These are phyloP conservation scores for Murraya paniculata DNA, from an alignment of 345 rosid species.

Conservation along the genomic window DNA sequence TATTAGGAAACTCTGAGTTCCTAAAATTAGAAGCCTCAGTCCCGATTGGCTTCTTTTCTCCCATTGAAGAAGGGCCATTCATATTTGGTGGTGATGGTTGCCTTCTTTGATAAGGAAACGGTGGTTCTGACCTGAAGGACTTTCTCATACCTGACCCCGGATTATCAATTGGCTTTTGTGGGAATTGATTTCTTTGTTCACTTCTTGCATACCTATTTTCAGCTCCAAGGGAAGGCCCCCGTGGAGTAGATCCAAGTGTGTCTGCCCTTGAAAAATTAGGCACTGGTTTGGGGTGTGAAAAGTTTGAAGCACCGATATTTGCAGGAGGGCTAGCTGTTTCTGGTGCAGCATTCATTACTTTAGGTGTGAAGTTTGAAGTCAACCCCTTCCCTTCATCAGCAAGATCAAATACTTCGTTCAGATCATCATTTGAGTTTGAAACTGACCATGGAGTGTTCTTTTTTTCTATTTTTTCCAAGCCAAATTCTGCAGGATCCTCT, in stretches of 20 bases:
- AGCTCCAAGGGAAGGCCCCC: slow-evolving; percentile 16
- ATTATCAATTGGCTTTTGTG: slow-evolving; percentile 17
- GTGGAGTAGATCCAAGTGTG: not conserved
- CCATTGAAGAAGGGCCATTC: slow-evolving; percentile 11
- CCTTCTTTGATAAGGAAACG: slow-evolving; percentile 24
- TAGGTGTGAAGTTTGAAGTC: not conserved
- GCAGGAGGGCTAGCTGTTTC: not conserved
- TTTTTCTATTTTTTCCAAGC: slow-evolving; percentile 7
- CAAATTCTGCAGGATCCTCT: slow-evolving; percentile 21
- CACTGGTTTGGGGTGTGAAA: slow-evolving; percentile 3
- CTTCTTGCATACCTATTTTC: slow-evolving; percentile 48
- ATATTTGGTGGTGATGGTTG: slow-evolving; percentile 20
- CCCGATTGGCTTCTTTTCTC: slow-evolving; percentile 21
- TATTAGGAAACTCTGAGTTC: slow-evolving; percentile 23
- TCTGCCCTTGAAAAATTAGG: slow-evolving; percentile 9
- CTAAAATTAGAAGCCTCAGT: slow-evolving; percentile 15
- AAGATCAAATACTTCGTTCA: slow-evolving; percentile 11
- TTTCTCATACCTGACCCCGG: slow-evolving; percentile 21
- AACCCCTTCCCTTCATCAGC: slow-evolving; percentile 1
- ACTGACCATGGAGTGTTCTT: slow-evolving; percentile 16
- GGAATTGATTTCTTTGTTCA: slow-evolving; percentile 38
- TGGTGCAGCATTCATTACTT: not conserved
- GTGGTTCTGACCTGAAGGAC: slow-evolving; percentile 24
- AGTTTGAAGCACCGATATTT: slow-evolving; percentile 3
- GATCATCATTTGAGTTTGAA: slow-evolving; percentile 16